Base-by-base conservation (phyloP, 495 filamentous ascomycete species). In the Lichenothelia convexa region DNA sequence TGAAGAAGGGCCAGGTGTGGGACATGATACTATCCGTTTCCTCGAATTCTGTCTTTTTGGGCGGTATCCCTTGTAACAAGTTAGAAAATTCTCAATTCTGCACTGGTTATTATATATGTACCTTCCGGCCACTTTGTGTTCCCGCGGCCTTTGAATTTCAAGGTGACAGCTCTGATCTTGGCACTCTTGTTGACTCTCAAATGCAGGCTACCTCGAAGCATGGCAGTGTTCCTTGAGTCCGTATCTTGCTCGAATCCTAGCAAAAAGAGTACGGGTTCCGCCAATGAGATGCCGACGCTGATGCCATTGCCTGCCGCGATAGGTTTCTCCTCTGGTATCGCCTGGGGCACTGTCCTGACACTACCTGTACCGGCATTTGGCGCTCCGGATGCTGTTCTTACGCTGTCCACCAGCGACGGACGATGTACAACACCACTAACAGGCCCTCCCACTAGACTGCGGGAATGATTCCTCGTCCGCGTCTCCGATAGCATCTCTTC, bases 91-190 rank as follows among this genome's bases (percentile, higher is more conserved):
- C n/a, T n/a, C n/a, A n/a, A n/a, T n/a, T n/a, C n/a, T 29, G 1
- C 24, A 9, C 9, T 29, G 15, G 24, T 2, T 29, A 13, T 13
- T 13, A 2, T 38, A 18, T 32, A 34, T 54, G 18, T 58, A 80
- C 78, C 89, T 64, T 97, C 89, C 16, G 91, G 89, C 89, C 89
- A 97, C 50, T 93, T 84, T 0, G 89, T 97, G 43, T 78, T 73
- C 2, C 84, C 78, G 50, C 76, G 78, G 13, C 87, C 89, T 20
- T 73, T 68, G 46, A 97, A 86, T 45, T 76, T 80, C 33, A 97
- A 61, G 4, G 79, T 81, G 20, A 97, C 70, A n/a, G 84, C 75
- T 63, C 92, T 94, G 41, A 97, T 78, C 61, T 97, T 97, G 26
- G 83, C 75, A 46, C 75, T 78, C 56, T 95, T 97, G 27, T 76